Evolutionary conservation across 73 alveolate genomes (phyloP), one percentile per base, ranked within the genome.

Genomic region (Halteria grandinella): DNA sequence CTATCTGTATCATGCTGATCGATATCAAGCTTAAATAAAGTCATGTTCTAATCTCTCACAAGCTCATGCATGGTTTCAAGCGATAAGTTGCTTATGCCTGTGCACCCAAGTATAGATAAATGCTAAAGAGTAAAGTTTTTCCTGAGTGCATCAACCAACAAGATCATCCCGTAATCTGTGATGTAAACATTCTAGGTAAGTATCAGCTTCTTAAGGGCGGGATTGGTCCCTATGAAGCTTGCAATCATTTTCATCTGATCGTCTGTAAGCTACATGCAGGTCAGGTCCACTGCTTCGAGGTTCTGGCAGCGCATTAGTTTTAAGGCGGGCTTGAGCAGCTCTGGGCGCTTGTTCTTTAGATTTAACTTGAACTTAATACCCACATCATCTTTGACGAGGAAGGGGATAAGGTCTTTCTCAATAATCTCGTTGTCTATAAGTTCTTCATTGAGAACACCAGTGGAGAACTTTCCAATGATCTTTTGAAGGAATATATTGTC

Each of bases 131-230:
- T 60, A 20, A 5, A 15, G 28, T 60, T 60, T 1, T 8, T 37
- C 18, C 21, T 37, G 15, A 60, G 24, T 4, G 77, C 57, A 4
- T 60, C 40, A 60, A 43, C 11, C 11, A 60, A 6, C 6, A 25
- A 4, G 3, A 36, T 37, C 51, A 60, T 12, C 18, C 77, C 77
- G 6, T 5, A 43, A 60, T 60, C 58, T 5, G 57, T 37, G 43
- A 60, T n/a, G n/a, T n/a, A 60, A 17, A 6, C 25, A 40, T 60
- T 60, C 27, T 14, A 6, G 8, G 32, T 5, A 14, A 60, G 43
- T 8, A 21, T 60, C 28, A 60, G 6, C 31, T 4, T 40, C 11
- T 60, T 3, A 41, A 60, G 43, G 37, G 77, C 60, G 7, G 77
- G 77, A 23, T 60, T 40, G 14, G 25, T 18, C 27, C 11, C 2